Conservation (phyloP, 2,329 filamentous ascomycete species). For the Didymosphaeria variabile region DNA sequence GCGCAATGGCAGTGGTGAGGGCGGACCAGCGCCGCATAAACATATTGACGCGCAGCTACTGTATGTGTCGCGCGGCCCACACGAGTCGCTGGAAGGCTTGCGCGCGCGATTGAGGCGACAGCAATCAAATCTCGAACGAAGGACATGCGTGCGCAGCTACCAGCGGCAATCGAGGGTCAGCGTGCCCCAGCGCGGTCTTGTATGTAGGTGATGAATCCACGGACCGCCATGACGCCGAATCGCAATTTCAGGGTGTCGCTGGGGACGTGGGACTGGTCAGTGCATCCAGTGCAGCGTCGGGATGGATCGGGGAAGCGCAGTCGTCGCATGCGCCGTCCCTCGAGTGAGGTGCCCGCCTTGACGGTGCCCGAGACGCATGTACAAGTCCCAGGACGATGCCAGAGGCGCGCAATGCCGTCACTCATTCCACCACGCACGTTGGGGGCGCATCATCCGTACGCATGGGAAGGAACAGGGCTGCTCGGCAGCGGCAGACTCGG, state of each 20-base stretch:
- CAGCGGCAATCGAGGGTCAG: constrained; percentile 14
- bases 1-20: constrained; percentile 27
- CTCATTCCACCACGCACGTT: not conserved
- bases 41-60: constrained; percentile 36
- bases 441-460: not conserved
- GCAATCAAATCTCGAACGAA: constrained; percentile 28
- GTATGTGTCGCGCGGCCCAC: constrained; percentile 38
- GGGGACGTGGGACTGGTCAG: not conserved
- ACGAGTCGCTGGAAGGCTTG: constrained; percentile 27
- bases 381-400: too few species aligned
- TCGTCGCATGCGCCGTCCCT: not conserved
- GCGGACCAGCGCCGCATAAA: constrained; percentile 42
- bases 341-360: not conserved
- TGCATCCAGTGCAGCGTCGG: constrained; percentile 1
- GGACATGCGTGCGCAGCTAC: constrained; percentile 20
- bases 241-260: constrained; percentile 14
- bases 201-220: constrained; percentile 3
- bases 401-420: constrained; percentile 6
- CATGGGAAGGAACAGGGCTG: constrained; percentile 1
- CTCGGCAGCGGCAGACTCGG: constrained; percentile 14
- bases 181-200: not conserved
- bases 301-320: constrained; percentile 7
- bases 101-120: constrained; percentile 19
- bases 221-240: constrained; percentile 13
- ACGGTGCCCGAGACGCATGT: not conserved